Evolutionary conservation across 2,329 filamentous ascomycete genomes (phyloP).

Genomic region (Fusarium xylarioides): DNA sequence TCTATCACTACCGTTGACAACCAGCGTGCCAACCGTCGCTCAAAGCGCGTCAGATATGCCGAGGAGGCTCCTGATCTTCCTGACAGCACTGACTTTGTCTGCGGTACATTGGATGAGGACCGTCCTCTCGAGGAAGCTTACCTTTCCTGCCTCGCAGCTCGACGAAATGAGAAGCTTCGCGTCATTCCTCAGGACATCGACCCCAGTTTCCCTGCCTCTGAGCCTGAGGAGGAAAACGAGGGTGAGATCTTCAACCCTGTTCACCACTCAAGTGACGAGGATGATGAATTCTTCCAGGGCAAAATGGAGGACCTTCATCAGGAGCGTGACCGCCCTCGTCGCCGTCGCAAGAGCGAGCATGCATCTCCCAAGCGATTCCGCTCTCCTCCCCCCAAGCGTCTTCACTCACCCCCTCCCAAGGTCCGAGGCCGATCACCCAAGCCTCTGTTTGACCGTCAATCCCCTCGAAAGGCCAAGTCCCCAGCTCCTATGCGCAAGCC

Average conservation of each 20-base stretch:
- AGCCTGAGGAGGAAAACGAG: conserved; percentile 86
- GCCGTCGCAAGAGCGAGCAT: conserved; percentile 60
- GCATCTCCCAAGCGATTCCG: conserved; percentile 56
- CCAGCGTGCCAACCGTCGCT: conserved; percentile 44
- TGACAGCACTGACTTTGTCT: conserved; percentile 99
- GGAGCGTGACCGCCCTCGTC: conserved; percentile 61
- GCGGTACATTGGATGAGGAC: conserved; percentile 95
- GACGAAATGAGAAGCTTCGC: conserved; percentile 82
- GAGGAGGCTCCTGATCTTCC: conserved; percentile 81
- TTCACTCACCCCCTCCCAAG: conserved; percentile 54
- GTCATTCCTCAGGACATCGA: conserved; percentile 95
- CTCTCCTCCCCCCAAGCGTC: conserved; percentile 53
- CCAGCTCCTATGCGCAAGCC: conserved; percentile 73
- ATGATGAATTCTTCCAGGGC: conserved; percentile 74
- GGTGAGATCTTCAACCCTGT: conserved; percentile 69
- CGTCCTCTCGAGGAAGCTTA: conserved; percentile 94
- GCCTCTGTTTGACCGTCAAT: conserved; percentile 71
- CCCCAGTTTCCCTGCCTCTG: conserved; percentile 94
- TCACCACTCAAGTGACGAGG: conserved; percentile 72
- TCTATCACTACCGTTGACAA: conserved; percentile 63
- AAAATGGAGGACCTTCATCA: conserved; percentile 73
- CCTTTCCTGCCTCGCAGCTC: conserved; percentile 82
- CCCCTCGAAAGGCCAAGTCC: conserved; percentile 75
- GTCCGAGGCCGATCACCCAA: conserved; percentile 59
- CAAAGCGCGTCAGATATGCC: conserved; percentile 43